These are phyloP conservation scores for Fraxinus nigra DNA, from an alignment of 305 asterid species.

Conservation along the genomic window DNA sequence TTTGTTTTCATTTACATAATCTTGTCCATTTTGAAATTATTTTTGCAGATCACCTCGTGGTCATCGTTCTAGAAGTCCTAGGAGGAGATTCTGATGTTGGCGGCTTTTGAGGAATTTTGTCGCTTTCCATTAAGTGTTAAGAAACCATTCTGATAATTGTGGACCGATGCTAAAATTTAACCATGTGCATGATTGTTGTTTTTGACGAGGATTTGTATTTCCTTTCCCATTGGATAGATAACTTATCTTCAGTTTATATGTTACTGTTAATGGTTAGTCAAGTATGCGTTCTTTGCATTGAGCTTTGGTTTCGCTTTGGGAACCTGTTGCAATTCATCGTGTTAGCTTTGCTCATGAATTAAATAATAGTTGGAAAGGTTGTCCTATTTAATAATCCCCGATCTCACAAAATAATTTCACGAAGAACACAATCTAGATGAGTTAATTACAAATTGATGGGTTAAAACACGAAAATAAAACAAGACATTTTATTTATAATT, in stretches of 20 bases:
- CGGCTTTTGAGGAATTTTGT: conserved; percentile 7
- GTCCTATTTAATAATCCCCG: too few species aligned
- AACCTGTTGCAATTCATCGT: too few species aligned
- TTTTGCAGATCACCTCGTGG: conserved; percentile 75
- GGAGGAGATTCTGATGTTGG: conserved; percentile 64
- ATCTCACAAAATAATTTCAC: too few species aligned
- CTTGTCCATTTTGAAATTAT: conserved; percentile 1
- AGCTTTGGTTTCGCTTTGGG: too few species aligned
- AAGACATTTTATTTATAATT: too few species aligned
- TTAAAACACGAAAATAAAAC: too few species aligned
- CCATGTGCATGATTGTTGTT: conserved; percentile 14
- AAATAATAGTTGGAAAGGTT: too few species aligned
- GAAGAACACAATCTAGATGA: too few species aligned
- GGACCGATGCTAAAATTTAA: conserved; percentile 17
- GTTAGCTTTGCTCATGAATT: too few species aligned
- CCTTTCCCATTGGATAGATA: background rate
- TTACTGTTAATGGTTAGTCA: background rate
- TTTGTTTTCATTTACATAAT: background rate
- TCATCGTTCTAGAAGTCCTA: conserved; percentile 91
- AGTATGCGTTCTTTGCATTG: background rate
- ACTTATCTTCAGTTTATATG: background rate
- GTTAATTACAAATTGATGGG: too few species aligned
- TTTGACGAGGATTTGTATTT: background rate
- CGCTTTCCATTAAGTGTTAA: conserved; percentile 24
- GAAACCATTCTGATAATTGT: conserved; percentile 16